Evolutionary conservation across 371 early-diverging fungal genomes (phyloP), one percentile per base, ranked within the genome.

Genomic region (Syncephalastrum racemosum): DNA sequence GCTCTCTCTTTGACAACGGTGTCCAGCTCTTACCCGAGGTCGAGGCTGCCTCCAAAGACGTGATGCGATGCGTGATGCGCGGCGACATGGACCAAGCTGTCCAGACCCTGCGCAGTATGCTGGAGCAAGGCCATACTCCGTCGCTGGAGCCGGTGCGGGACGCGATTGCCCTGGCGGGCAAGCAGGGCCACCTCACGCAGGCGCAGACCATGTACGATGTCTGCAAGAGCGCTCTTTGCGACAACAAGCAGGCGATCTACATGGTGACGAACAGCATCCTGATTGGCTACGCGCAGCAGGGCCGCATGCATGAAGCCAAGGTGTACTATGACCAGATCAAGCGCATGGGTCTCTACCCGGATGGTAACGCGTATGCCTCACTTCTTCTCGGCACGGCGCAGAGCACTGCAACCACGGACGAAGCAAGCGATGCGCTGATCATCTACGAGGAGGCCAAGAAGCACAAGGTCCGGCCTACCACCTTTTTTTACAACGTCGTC

Each of bases 401-500:
- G 4, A 70, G 66, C 6, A 67, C 77, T 7, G 66, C 64, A 14
- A 68, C 77, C 2, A 71, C 74, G 1, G 80, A 82, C 53, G 82
- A 80, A 45, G 79, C 79, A 0, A 57, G 70, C 8, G 79, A 77
- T 50, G 82, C 80, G 3, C 60, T 82, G 39, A 64, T 68, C 25
- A 82, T 85, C 42, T 75, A 83, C 43, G 79, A 81, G 23, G 86
- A 85, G 70, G 82, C 82, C 56, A 83, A 82, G 51, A 71, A 73
- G 6, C 78, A 76, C 50, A 70, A 75, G 53, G 77, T 83, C 49
- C 79, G 77, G 60, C 83, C 82, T 8, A 83, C 80, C 13, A 77
- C 82, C 39, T 85, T 82, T 53, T 82, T 85, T 51, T 85, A 82
- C 62, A 85, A 85, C 48, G 86, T 85, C 14, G 70, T 85, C 19